Evolutionary conservation across 1,284 basidiomycete species (phyloP), one percentile per base, ranked within the genome.

Genomic region (Malassezia restricta): DNA sequence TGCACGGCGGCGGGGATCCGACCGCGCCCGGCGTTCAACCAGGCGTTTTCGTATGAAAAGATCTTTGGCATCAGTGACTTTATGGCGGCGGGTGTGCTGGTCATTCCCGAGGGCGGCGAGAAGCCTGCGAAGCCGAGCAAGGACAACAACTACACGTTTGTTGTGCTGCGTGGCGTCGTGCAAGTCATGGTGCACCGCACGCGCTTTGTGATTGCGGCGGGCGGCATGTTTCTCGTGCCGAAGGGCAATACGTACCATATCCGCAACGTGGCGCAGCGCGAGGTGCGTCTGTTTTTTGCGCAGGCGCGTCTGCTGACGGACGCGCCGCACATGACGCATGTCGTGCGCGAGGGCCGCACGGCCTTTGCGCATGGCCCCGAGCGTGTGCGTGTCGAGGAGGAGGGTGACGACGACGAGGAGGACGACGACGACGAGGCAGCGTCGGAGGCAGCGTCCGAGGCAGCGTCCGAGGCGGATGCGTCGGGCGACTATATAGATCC

Each of bases 1-100:
- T 87, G 81, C 68, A 83, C 85, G 9, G 76, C 80, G n/a, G 78
- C 76, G 43, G 80, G 82, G 77, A 76, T 86, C 17, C 66, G 79
- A 1, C 81, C 81, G 20, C 68, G 73, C n/a, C 77, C 76, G 48
- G 75, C 79, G 14, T 58, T 61, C 41, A 79, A 79, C 12, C 79
- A 79, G 40, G 78, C 80, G 20, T 98, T 91, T 80, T 77, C 77
- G 28, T 98, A 90, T 72, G 84, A 94, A 70, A 94, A 92, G 75
- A 80, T 92, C n/a, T 94, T 94, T 71, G 83, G 83, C n/a, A 89
- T 95, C 60, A 84, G 82, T 43, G 83, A 87, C 43, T 91, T 87
- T 68, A 83, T 94, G 64, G 91, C 91, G 0, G 84, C 87, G 14
- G 94, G 94, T 0, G 81, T 89, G 49, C 78, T 96, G 32, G 78